A percentile compares a stretch with the other conserved stretches of the same genome.
Conservation (phyloP, 345 rosid species). For the Eucalyptus virginea region DNA sequence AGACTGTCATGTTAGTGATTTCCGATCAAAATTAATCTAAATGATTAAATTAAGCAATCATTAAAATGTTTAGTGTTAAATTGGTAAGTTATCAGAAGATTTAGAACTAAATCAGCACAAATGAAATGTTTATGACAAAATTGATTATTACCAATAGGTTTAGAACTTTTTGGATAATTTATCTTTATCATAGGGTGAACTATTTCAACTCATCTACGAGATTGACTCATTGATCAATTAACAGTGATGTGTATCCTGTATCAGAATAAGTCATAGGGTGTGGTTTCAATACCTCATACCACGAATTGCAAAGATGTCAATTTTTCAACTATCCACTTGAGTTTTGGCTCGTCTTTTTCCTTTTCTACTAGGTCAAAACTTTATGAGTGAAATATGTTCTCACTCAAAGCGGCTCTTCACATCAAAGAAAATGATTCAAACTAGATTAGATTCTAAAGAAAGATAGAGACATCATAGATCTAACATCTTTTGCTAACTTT, state of each 20-base stretch:
- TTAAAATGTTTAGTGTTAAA: too few species aligned
- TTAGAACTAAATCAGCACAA: too few species aligned
- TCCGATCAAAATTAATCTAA: rapidly evolving
- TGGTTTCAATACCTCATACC: neutral
- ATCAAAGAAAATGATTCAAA: neutral
- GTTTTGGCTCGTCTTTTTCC: neutral
- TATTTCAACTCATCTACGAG: neutral
- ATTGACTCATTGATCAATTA: neutral
- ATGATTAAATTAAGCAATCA: rapidly evolving
- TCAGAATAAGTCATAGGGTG: neutral
- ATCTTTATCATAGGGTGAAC: neutral
- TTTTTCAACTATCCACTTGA: neutral
- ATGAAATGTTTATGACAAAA: too few species aligned
- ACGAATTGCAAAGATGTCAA: neutral
- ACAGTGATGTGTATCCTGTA: neutral
- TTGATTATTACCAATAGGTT: too few species aligned
- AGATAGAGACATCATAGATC: neutral
- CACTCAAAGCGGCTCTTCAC: neutral
- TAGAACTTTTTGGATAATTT: too few species aligned
- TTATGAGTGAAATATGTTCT: neutral
- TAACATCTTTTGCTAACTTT: neutral
- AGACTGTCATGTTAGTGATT: rapidly evolving
- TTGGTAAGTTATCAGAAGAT: neutral
- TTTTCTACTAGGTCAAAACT: neutral
- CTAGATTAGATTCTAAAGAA: neutral